Percentiles rank a stretch among this genome's conserved stretches.
phyloP scores from a whole-genome alignment of 2,329 filamentous ascomycete genomes.

The Ophiocordyceps camponoti-floridani region DNA sequence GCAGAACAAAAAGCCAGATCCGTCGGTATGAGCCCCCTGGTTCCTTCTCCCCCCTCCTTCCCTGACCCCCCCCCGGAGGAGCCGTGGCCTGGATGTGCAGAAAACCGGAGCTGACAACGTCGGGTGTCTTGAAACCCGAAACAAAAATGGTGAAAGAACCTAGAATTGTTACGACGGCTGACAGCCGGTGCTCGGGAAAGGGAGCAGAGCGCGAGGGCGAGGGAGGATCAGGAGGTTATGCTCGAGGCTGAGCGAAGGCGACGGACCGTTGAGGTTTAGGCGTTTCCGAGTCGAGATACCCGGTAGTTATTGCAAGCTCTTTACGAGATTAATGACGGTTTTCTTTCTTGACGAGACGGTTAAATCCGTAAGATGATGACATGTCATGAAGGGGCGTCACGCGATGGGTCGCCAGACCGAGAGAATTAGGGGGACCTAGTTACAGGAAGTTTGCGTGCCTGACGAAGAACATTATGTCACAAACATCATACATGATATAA shows the following conservation, averaged over 20 bases:
- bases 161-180: constrained; percentile 2
- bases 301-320: too few species aligned
- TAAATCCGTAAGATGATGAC: too few species aligned
- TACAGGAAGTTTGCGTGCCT: too few species aligned
- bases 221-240: constrained; percentile 15
- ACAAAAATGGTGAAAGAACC: constrained; percentile 14
- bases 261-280: neutral
- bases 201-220: constrained; percentile 3
- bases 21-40: constrained; percentile 12
- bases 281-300: neutral
- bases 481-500: too few species aligned
- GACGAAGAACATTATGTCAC: too few species aligned
- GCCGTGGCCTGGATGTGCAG: neutral
- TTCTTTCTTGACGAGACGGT: too few species aligned
- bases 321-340: too few species aligned
- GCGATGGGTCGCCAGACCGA: too few species aligned
- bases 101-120: neutral
- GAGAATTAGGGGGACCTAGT: too few species aligned
- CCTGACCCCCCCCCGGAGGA: neutral
- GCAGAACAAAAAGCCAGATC: constrained; percentile 8
- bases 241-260: constrained; percentile 13
- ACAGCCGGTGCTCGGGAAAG: constrained; percentile 5
- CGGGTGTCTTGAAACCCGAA: neutral
- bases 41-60: neutral
- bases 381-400: too few species aligned